Conservation (phyloP, 1,139 yeast genomes). For the Debaryomycetaceae sp. region DNA sequence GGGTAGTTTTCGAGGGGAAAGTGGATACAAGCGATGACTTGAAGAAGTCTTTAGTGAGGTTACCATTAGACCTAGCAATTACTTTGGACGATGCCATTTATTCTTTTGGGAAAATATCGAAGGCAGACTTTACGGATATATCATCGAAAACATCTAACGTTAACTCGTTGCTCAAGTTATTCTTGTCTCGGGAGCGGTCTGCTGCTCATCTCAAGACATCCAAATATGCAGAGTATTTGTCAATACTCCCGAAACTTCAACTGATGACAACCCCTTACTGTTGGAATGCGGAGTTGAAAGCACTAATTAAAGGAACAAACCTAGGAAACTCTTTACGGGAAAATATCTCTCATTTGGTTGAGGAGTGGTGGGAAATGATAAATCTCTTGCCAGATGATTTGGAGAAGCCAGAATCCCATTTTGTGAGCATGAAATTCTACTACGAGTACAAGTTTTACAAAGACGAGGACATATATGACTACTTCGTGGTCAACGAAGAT, state of each 20-base stretch:
- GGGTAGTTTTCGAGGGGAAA: slow-evolving; percentile 26
- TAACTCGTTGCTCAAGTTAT: slow-evolving; percentile 47
- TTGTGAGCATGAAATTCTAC: slow-evolving; percentile 42
- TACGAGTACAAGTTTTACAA: slow-evolving; percentile 46
- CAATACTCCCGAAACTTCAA: slow-evolving; percentile 51
- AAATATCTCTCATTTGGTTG: slow-evolving; percentile 31
- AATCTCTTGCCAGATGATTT: slow-evolving; percentile 31
- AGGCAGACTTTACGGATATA: slow-evolving; percentile 15
- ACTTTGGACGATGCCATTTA: slow-evolving; percentile 42
- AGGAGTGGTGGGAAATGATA: slow-evolving; percentile 52
- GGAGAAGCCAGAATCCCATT: slow-evolving; percentile 34
- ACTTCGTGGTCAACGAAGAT: slow-evolving; percentile 19
- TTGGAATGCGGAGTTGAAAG: slow-evolving; percentile 54
- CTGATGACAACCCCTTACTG: slow-evolving; percentile 58
- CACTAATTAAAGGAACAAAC: slow-evolving; percentile 56
- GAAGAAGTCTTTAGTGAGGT: slow-evolving; percentile 23
- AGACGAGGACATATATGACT: slow-evolving; percentile 33
- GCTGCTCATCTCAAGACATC: slow-evolving; percentile 12
- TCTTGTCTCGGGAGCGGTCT: slow-evolving; percentile 37
- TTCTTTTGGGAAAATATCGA: slow-evolving; percentile 24
- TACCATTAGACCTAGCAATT: slow-evolving; percentile 39
- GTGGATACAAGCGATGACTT: slow-evolving; percentile 17
- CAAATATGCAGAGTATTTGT: slow-evolving; percentile 49
- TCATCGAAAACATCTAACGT: slow-evolving; percentile 22
- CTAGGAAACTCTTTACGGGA: slow-evolving; percentile 41